Evolutionary conservation across 2,329 filamentous ascomycete genomes (phyloP).

Genomic region (Mollisiaceae sp.): DNA sequence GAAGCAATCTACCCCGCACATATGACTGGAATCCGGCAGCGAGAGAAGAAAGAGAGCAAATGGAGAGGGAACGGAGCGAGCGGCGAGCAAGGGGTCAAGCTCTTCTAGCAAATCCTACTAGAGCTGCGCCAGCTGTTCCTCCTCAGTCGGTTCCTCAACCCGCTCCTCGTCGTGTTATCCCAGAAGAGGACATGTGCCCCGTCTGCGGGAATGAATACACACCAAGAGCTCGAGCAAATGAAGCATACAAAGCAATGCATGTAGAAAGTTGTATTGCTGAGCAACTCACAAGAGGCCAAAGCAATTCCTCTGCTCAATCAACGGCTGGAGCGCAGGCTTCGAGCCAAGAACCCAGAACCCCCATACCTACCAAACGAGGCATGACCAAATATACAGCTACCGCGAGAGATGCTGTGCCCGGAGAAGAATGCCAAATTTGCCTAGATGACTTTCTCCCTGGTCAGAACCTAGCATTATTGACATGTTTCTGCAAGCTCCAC

Average conservation of each 20-base stretch:
- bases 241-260: constrained; percentile 29
- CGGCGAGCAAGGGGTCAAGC: background rate
- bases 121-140: background rate
- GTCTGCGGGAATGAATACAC: constrained; percentile 56
- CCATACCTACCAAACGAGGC: constrained; percentile 52
- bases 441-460: constrained; percentile 69
- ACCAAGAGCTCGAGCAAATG: constrained; percentile 26
- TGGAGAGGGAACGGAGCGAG: background rate
- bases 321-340: constrained; percentile 4
- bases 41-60: background rate
- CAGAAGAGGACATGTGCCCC: constrained; percentile 80
- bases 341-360: constrained; percentile 15
- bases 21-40: background rate
- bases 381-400: constrained; percentile 69
- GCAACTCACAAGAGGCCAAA: constrained; percentile 24
- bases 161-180: constrained; percentile 48
- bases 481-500: constrained; percentile 71
- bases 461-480: constrained; percentile 66
- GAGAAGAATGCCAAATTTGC: constrained; percentile 71
- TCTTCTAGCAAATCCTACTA: background rate
- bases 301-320: constrained; percentile 31
- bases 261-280: background rate
- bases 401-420: constrained; percentile 71
- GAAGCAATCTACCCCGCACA: background rate
- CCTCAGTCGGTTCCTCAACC: constrained; percentile 21